Evolutionary conservation across 345 rosid species (phyloP), one percentile per base, ranked within the genome.

Genomic region (Reutealis trisperma): DNA sequence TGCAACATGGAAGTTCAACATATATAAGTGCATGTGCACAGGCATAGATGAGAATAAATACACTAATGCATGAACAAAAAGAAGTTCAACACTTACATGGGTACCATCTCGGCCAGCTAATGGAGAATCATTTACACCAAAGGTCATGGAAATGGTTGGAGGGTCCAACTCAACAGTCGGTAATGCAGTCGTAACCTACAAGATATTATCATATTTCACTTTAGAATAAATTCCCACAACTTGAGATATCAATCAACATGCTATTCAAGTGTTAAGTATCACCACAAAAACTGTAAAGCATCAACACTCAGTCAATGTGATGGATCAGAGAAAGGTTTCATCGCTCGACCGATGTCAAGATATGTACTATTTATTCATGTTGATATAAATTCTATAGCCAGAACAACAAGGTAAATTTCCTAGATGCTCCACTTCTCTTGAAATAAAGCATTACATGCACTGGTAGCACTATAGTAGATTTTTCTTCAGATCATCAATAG

Each of bases 101-200:
- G 85, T 87, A 74, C 99, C 99, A 87, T 92, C 97, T 76, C 90
- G 96, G 76, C 99, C 99, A 72, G 97, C 98, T 83, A 93, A 85
- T 10, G 98, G 96, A 89, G 99, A 96, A 84, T 96, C 98, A 75
- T 96, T 96, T 78, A 93, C 98, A 79, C 98, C 88, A 80, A 96
- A 96, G 47, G 98, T 96, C 99, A 96, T 96, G 78, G 99, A 96
- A 85, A 96, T 96, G 69, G 99, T 96, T 75, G 98, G 99, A 58
- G 99, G 99, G 70, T 96, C 99, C 88, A 96, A 82, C 84, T 89
- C 98, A 72, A 92, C 78, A 63, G 91, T 77, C 19, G 99, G 98
- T 76, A 96, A 88, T 61, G 99, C 90, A 83, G 83, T 78, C 86
- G 84, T 88, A 75, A 96, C 94, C 98, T 93, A 79, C 52, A 32